A percentile compares a stretch with the other conserved stretches of the same genome.
These are phyloP conservation scores for Globisporangium alternatum DNA, from an alignment of 352 stramenopile species.

Conservation along the genomic window DNA sequence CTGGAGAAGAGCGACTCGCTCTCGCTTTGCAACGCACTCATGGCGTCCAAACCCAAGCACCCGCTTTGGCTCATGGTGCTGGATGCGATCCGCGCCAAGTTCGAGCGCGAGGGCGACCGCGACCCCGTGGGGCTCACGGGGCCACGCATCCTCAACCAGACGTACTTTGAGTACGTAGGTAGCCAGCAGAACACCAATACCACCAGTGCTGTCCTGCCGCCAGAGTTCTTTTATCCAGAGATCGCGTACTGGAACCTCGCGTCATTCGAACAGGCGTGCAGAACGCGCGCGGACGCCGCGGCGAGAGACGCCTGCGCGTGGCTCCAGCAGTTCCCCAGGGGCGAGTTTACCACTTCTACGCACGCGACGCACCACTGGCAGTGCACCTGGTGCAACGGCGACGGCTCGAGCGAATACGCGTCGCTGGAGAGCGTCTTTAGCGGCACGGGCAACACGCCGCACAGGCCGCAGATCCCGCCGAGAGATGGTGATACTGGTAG, in stretches of 20 bases:
- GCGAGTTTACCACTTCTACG: constrained; percentile 44
- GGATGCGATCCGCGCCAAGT: constrained; percentile 43
- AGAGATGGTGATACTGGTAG: too few species aligned
- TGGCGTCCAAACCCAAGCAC: constrained; percentile 44
- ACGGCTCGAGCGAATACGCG: constrained; percentile 25
- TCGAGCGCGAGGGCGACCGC: constrained; percentile 22
- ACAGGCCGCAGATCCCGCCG: constrained; percentile 6
- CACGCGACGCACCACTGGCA: constrained; percentile 54
- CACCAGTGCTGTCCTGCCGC: constrained; percentile 26
- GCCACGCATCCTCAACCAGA: constrained; percentile 44
- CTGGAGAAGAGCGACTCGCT: constrained; percentile 31
- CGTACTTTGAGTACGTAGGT: constrained; percentile 21
- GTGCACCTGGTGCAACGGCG: constrained; percentile 53
- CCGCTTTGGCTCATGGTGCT: constrained; percentile 53
- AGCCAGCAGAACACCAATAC: constrained; percentile 5
- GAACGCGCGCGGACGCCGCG: constrained; percentile 14
- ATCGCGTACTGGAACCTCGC: constrained; percentile 49
- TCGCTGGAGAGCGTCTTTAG: constrained; percentile 27
- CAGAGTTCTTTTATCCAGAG: constrained; percentile 57
- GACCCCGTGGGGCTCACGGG: constrained; percentile 47
- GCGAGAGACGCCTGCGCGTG: constrained; percentile 35
- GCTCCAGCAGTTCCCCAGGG: constrained; percentile 35
- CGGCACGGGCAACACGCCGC: background rate
- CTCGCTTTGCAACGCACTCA: constrained; percentile 54
- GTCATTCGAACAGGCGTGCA: constrained; percentile 30